phyloP scores from a whole-genome alignment of 2,329 filamentous ascomycete genomes.

The Lecanicillium sp. region DNA sequence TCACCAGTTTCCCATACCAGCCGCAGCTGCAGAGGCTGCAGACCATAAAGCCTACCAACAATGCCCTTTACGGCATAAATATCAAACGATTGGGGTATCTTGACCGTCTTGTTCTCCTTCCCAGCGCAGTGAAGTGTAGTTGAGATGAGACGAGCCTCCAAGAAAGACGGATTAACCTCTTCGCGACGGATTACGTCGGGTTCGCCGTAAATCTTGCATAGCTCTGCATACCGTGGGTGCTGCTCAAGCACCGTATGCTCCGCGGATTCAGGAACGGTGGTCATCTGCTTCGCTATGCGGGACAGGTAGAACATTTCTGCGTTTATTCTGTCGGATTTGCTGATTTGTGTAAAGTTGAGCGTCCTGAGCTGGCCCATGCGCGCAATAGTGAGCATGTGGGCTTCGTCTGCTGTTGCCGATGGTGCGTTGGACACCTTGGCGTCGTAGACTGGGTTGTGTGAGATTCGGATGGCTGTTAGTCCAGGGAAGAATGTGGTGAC shows the following conservation, averaged over 20 bases:
- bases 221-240: slow-evolving; percentile 64
- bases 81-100: slow-evolving; percentile 68
- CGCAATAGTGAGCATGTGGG: slow-evolving; percentile 80
- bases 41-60: slow-evolving; percentile 59
- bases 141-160: slow-evolving; percentile 68
- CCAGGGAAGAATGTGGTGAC: slow-evolving; percentile 63
- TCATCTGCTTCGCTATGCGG: slow-evolving; percentile 69
- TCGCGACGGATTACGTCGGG: slow-evolving; percentile 52
- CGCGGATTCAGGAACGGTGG: slow-evolving; percentile 43
- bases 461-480: slow-evolving; percentile 66
- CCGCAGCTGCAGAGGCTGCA: slow-evolving; percentile 54
- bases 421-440: slow-evolving; percentile 34
- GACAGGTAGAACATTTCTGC: slow-evolving; percentile 92
- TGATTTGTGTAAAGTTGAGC: slow-evolving; percentile 69
- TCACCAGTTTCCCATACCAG: slow-evolving; percentile 88
- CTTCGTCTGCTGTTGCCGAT: slow-evolving; percentile 59
- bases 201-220: slow-evolving; percentile 70
- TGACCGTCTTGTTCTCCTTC: slow-evolving; percentile 23
- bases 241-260: slow-evolving; percentile 46
- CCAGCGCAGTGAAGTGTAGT: slow-evolving; percentile 42
- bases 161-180: slow-evolving; percentile 64
- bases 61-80: slow-evolving; percentile 77
- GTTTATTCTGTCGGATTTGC: slow-evolving; percentile 67
- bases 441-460: slow-evolving; percentile 78
- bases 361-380: slow-evolving; percentile 59